Evolutionary conservation across 2,329 filamentous ascomycete species (phyloP), one percentile per base, ranked within the genome.

Genomic region (Alternaria novae-zelandiae): DNA sequence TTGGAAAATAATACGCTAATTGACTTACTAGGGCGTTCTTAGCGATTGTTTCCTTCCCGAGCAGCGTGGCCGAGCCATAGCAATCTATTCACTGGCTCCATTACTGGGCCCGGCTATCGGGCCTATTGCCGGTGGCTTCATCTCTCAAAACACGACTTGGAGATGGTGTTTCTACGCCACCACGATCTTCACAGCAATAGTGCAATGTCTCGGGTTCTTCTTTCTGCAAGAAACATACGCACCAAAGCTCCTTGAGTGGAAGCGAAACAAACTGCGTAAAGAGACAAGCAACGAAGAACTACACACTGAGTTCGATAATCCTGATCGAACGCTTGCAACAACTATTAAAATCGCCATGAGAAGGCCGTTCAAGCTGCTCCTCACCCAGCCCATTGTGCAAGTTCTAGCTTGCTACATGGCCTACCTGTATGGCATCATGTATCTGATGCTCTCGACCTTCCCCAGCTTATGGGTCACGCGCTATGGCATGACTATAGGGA

Each of bases 161-260:
- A 85, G 90, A 43, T 93, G 91, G 91, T 86, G 88, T 8, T 93
- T 93, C 80, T 91, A 86, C 79, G 83, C 87, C 0, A 90, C 89
- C 1, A 87, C 88, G 1, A 89, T 92, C 60, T 82, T 82, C 23
- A 87, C 88, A 60, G 89, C 83, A 2, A 62, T 87, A 12, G 86
- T 93, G 54, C 89, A 91, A 73, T 63, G 85, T 11, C 79, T 85
- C 8, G 90, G 90, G 6, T 76, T 91, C 53, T 86, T 89, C 74
- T 85, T 89, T 67, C 82, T 89, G 1, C 84, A 84, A 59, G 90
- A 92, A 74, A 91, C 89, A 3, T 91, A 91, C 76, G 86, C 84
- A 0, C 89, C 90, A 0, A 86, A 86, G 17, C 83, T 93, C 5
- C 84, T 92, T 3, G 77, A 82, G 26, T 80, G 83, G 65, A 90